phyloP scores from a whole-genome alignment of 345 rosid species.

The Sisymbrium altissimum region DNA sequence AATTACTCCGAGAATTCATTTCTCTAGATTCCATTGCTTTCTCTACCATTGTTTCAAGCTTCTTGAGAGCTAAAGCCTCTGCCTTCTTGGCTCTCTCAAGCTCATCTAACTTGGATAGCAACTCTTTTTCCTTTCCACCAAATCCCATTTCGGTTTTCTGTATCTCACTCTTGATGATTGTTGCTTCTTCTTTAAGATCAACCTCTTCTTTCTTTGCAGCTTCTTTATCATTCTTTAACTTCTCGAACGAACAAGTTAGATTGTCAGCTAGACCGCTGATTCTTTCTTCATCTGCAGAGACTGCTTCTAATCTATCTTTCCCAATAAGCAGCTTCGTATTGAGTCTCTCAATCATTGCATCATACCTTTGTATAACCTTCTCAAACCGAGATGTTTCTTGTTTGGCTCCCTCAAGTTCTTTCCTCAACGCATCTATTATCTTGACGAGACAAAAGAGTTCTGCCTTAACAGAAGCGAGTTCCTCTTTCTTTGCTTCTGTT shows the following conservation, averaged over 20 bases:
- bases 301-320: constrained; percentile 58
- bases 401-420: constrained; percentile 46
- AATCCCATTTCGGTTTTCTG: constrained; percentile 49
- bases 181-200: constrained; percentile 46
- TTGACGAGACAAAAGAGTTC: constrained; percentile 59
- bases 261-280: constrained; percentile 46
- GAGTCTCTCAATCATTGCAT: constrained; percentile 47
- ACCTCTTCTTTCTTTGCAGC: constrained; percentile 57
- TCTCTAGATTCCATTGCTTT: constrained; percentile 47
- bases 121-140: constrained; percentile 49
- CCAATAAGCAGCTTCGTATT: constrained; percentile 73
- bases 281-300: constrained; percentile 50
- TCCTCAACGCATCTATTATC: constrained; percentile 64
- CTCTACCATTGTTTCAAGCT: constrained; percentile 47
- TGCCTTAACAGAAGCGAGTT: constrained; percentile 48
- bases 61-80: constrained; percentile 59
- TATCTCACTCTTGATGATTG: constrained; percentile 41
- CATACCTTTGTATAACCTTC: constrained; percentile 47
- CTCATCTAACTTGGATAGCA: constrained; percentile 56
- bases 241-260: constrained; percentile 53
- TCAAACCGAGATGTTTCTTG: constrained; percentile 48
- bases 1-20: constrained; percentile 35
- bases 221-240: constrained; percentile 56
- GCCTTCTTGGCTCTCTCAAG: constrained; percentile 52
- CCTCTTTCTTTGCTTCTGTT: constrained; percentile 60